A percentile compares a stretch with the other conserved stretches of the same genome.
These are phyloP conservation scores for Candida pseudoviswanathii DNA, from an alignment of 1,139 yeast species.

Conservation along the genomic window DNA sequence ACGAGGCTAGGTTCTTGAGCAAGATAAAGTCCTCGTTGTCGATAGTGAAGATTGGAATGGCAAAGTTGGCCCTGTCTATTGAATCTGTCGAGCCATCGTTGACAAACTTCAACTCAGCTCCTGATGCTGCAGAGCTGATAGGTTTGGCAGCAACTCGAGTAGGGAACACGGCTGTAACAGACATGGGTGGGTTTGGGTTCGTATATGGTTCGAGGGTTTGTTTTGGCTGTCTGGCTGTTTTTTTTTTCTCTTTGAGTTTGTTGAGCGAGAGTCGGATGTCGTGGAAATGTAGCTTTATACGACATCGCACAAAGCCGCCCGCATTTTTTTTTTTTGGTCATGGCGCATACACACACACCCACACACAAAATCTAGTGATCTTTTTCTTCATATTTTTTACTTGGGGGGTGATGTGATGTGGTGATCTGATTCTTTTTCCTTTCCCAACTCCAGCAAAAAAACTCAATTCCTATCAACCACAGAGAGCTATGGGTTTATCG, in stretches of 20 bases:
- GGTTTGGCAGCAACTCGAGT: not conserved
- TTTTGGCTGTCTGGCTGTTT: not conserved
- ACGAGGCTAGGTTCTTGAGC: slow-evolving; percentile 32
- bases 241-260: not conserved
- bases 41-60: slow-evolving; percentile 13
- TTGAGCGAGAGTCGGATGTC: no score
- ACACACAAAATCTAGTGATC: slow-evolving; percentile 5
- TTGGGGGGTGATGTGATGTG: slow-evolving; percentile 1
- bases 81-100: not conserved
- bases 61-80: slow-evolving; percentile 10
- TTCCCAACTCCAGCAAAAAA: no score
- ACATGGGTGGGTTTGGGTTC: not conserved
- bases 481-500: slow-evolving; percentile 40
- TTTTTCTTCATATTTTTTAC: not conserved
- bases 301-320: not conserved
- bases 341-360: slow-evolving; percentile 1
- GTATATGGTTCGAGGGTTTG: not conserved
- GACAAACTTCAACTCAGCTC: slow-evolving; percentile 1
- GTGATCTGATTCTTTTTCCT: not conserved
- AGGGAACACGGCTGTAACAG: not conserved
- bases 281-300: no score
- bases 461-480: no score
- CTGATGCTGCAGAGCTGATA: not conserved
- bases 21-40: slow-evolving; percentile 25
- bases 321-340: slow-evolving; percentile 5